Base-by-base conservation (phyloP, 306 rosid species). In the Cyamopsis tetragonoloba region DNA sequence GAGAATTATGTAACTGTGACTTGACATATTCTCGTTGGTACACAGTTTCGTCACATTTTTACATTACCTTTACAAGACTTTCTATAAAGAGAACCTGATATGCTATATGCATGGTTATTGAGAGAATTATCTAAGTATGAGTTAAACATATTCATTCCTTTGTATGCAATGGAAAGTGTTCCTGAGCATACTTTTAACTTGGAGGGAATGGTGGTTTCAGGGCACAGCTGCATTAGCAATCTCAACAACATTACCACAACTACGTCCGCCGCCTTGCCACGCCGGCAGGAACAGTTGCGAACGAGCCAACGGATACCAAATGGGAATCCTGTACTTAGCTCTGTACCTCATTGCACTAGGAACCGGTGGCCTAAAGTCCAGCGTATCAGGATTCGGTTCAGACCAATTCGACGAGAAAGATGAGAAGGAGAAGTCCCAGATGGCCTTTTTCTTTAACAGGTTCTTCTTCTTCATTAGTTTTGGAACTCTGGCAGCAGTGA, bases 321-420 rank as follows among this genome's bases (percentile, higher is more conserved):
- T 89, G 96, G 96, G 93, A 56, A 78, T 89, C 38, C 61, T 92
- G 5, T 89, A 83, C 86, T 4, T 84, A 48, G 89, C 91, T 27
- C 71, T 92, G 19, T 92, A 84, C 64, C 77, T 87, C 14, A 80
- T 87, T 64, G 96, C 96, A 18, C 78, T 92, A 19, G 98, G 96
- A 42, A 89, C 87, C 0, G 96, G 98, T 3, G 98, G 98, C 51
- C 76, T 89, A 4, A 92, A 92, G 64, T 92, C 98, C n/a, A 92
- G 98, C 60, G 83, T 89, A 37, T 92, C 96, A 1, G 98, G 98
- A 13, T 92, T 92, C 48, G 98, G 98, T 7, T 82, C 89, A 0
- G 98, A 92, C 62, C 96, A 92, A 50, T 92, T 92, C 27, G 96
- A 92, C 7, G 96, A 87, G 53, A 89, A 84, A 65, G 91, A 89